Base-by-base conservation (phyloP, 345 rosid genomes). In the Carallia pectinifolia region DNA sequence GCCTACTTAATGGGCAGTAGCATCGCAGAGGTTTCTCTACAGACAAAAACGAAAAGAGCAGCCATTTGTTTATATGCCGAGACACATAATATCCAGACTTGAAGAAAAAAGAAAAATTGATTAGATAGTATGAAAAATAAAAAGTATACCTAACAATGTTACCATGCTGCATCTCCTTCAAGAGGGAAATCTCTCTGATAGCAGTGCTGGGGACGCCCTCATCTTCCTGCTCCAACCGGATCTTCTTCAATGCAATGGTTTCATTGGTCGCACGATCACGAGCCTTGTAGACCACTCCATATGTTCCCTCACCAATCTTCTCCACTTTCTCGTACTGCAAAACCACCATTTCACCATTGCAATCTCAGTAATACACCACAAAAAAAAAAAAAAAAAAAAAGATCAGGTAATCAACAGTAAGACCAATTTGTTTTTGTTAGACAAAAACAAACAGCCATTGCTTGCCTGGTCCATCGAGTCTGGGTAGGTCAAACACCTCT, bases 201-300 rank as follows among this genome's bases (percentile, higher is more conserved):
- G 99, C 97, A 16, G 99, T 95, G 85, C 98, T 92, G 15, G 99
- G 99, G 5, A 95, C 99, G 61, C 99, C 99, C 77, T 95, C 99
- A 66, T 95, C 98, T 80, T 95, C 99, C 82, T 95, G 97, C 86
- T 95, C 97, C 68, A 95, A 69, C 29, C 99, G 90, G 62, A 92
- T 95, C 87, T 95, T 92, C 87, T 95, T 95, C 88, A 95, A 77
- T 58, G 99, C 99, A 23, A 95, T 90, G 0, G 97, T 95, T 76
- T 89, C 94, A 72, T 90, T 90, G 66, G 97, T 92, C 65, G 76
- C 34, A 34, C 92, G 93, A 64, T 95, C 97, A 12, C 90, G 85
- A 64, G 99, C 99, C 86, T 92, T 95, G 66, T 95, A 95, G 61
- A 95, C 99, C 60, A 92, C 98, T 23, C 99, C 99, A 66, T 95